A percentile compares a stretch with the other conserved stretches of the same genome.
phyloP scores from a whole-genome alignment of 164 flowering plant genomes.

The Pachysandra terminalis region DNA sequence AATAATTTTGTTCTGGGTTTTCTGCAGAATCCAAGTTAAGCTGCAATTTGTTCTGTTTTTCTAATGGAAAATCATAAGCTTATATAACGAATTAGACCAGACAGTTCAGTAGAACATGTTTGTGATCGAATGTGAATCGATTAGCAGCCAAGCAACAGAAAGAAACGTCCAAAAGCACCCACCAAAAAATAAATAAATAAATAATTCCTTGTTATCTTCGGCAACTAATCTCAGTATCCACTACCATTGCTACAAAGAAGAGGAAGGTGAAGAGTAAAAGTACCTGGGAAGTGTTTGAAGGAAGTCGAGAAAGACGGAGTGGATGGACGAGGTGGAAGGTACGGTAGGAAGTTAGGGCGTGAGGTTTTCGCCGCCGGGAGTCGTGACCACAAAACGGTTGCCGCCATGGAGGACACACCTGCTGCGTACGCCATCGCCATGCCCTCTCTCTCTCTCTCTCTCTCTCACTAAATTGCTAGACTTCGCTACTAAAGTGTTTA shows the following conservation, averaged over 20 bases:
- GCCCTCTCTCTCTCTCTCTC: conserved; percentile 2
- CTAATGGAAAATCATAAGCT: not conserved
- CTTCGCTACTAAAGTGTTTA: conserved; percentile 5
- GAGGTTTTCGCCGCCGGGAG: conserved; percentile 19
- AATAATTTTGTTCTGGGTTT: not conserved
- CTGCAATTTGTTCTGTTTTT: not conserved
- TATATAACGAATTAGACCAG: not conserved
- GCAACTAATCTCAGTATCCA: too few species aligned
- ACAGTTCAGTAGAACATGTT: not conserved
- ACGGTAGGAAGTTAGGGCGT: conserved; percentile 38
- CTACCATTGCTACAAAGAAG: not conserved
- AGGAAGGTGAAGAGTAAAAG: too few species aligned
- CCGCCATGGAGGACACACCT: conserved; percentile 37
- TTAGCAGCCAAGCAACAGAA: too few species aligned
- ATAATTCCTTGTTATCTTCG: too few species aligned
- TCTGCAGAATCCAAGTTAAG: not conserved
- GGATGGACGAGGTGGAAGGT: conserved; percentile 43
- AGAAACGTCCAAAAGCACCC: too few species aligned
- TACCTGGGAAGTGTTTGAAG: conserved; percentile 16
- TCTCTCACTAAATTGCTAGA: not conserved
- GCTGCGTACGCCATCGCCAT: conserved; percentile 43
- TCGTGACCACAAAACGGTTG: conserved; percentile 38
- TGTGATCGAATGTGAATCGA: not conserved
- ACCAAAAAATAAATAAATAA: too few species aligned
- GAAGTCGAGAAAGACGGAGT: conserved; percentile 19